Evolutionary conservation across 2,329 filamentous ascomycete genomes (phyloP), one percentile per base, ranked within the genome.

Genomic region (Neurospora crassa): DNA sequence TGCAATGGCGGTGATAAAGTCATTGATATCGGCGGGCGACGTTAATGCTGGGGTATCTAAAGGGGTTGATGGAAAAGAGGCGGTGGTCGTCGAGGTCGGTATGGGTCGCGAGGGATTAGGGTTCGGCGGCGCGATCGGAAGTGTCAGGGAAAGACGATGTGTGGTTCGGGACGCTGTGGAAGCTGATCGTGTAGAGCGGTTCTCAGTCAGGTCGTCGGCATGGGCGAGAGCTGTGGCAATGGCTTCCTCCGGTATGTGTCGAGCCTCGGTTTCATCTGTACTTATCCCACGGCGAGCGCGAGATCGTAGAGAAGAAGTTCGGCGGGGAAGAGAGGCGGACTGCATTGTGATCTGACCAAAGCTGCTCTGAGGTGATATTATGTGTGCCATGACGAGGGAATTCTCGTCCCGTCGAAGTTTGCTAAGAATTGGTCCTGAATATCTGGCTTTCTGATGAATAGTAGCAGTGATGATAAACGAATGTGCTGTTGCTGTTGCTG

Each of bases 1-100:
- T 67, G 96, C 96, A 77, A 99, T 91, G 71, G 94, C 92, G 73
- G 93, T 94, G 75, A 99, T 90, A 77, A 97, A 92, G 69, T 90
- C 85, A 77, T 86, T 87, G 69, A 88, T 83, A 73, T 90, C 88
- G 45, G 83, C 81, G 1, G 86, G 86, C 1, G 83, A 83, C 53
- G 80, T 77, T 40, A 83, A 70, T 8, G 76, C 78, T 0, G 84
- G 81, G 2, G 81, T 81, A 67, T 87, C 83, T 59, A 81, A 76
- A 2, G 87, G 86, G 1, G 87, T 88, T 12, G 84, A 82, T 2
- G 87, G 86, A 37, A 84, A 80, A 0, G 85, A 85, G 1, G 74
- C 70, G 16, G 74, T 70, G 1, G 82, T 77, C 1, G 84, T 80
- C 1, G 85, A 83, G 29, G 81, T 80, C 1, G 86, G 86, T 7